A percentile compares a stretch with the other conserved stretches of the same genome.
phyloP scores from a whole-genome alignment of 768 basidiomycete species.

The Boletus bicolor region DNA sequence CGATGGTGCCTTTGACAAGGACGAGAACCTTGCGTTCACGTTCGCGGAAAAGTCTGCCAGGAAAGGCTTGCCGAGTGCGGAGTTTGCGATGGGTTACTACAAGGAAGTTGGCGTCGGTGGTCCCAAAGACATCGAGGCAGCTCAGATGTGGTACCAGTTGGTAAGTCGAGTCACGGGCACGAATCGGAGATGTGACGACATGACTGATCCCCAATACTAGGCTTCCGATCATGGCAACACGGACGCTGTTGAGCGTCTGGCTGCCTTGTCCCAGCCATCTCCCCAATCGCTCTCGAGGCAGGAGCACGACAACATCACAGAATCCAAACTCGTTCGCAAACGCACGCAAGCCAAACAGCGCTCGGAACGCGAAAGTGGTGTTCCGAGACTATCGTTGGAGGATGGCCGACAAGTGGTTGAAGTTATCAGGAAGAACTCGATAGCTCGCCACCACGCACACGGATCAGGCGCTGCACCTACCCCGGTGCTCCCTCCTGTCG shows the following conservation, averaged over 20 bases:
- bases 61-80: constrained; percentile 74
- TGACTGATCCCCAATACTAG: constrained; percentile 32
- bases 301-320: constrained; percentile 79
- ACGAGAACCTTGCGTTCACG: constrained; percentile 78
- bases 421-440: constrained; percentile 50
- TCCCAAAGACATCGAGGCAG: constrained; percentile 54
- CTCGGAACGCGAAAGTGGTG: constrained; percentile 31
- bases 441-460: constrained; percentile 20
- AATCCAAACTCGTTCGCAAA: constrained; percentile 76
- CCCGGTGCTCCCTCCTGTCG: constrained; percentile 10
- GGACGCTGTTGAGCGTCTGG: constrained; percentile 74
- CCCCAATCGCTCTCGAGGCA: constrained; percentile 68
- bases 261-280: constrained; percentile 58
- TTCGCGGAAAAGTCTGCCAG: constrained; percentile 87
- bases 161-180: constrained; percentile 32
- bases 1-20: constrained; percentile 74
- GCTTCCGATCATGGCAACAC: constrained; percentile 75
- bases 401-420: constrained; percentile 51
- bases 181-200: background rate
- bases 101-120: constrained; percentile 89
- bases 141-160: constrained; percentile 75
- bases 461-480: constrained; percentile 6
- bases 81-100: constrained; percentile 97
- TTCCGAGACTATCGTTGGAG: constrained; percentile 18
- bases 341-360: constrained; percentile 71